A percentile compares a stretch with the other conserved stretches of the same genome.
Conservation (phyloP, 768 basidiomycete genomes). For the Suillus cothurnatus region DNA sequence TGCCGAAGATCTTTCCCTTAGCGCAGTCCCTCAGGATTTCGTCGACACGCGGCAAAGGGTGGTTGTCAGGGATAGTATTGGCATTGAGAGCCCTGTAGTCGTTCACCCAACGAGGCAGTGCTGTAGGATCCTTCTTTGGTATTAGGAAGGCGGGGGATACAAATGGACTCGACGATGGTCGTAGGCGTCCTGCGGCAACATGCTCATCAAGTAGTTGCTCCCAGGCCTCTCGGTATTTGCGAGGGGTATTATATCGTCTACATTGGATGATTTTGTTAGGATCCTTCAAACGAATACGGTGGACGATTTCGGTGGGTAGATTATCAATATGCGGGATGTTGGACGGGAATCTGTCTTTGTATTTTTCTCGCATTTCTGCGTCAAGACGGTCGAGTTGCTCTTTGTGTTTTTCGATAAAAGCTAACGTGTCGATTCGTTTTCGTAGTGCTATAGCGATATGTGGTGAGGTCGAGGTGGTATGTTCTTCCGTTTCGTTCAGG, state of each 20-base stretch:
- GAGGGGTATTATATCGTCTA: conserved; percentile 20
- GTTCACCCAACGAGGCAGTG: conserved; percentile 19
- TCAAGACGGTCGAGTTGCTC: not conserved
- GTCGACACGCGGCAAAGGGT: conserved; percentile 24
- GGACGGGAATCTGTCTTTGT: conserved; percentile 18
- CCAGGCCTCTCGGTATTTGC: conserved; percentile 32
- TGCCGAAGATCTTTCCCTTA: conserved; percentile 28
- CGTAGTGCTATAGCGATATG: too few species aligned
- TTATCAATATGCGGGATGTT: conserved; percentile 23
- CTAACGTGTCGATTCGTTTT: not conserved
- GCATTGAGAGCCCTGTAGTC: conserved; percentile 20
- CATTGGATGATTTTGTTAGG: conserved; percentile 13
- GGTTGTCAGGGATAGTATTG: conserved; percentile 24
- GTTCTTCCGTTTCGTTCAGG: too few species aligned
- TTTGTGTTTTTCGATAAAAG: not conserved
- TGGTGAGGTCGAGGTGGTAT: too few species aligned
- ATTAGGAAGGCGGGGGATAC: conserved; percentile 35
- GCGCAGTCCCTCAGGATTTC: conserved; percentile 14
- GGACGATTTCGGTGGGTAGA: conserved; percentile 18
- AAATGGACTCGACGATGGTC: conserved; percentile 25
- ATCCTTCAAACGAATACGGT: conserved; percentile 20
- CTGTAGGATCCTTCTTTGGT: conserved; percentile 22
- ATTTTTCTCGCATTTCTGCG: not conserved
- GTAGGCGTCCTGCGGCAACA: conserved; percentile 30
- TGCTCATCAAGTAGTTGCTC: conserved; percentile 33